Conservation (phyloP, 2,329 filamentous ascomycete genomes). For the Sclerotinia nivalis region DNA sequence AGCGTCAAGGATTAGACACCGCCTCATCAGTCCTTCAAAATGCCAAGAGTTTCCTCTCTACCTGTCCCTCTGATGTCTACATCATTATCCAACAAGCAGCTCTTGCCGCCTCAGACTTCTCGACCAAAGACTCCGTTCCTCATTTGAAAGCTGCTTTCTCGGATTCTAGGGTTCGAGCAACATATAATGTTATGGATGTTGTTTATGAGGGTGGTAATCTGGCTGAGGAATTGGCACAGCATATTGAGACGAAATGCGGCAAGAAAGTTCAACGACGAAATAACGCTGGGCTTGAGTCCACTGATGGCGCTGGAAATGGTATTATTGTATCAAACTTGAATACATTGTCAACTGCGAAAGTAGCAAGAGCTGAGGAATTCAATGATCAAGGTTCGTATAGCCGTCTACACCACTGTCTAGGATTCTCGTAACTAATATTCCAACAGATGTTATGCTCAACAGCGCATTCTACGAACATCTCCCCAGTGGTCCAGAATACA, state of each 20-base stretch:
- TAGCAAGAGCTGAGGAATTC: constrained; percentile 48
- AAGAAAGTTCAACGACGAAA: constrained; percentile 27
- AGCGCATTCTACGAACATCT: constrained; percentile 43
- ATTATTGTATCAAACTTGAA: background rate
- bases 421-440: background rate
- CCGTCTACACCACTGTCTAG: background rate
- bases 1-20: constrained; percentile 32
- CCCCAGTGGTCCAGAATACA: constrained; percentile 54
- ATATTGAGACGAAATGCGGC: constrained; percentile 51
- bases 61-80: constrained; percentile 75
- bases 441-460: constrained; percentile 34
- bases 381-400: constrained; percentile 49
- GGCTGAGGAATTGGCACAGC: constrained; percentile 45
- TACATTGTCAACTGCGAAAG: background rate
- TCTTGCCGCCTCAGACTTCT: constrained; percentile 69
- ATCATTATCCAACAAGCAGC: constrained; percentile 77
- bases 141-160: constrained; percentile 46
- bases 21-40: constrained; percentile 29
- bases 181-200: constrained; percentile 54
- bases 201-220: constrained; percentile 47
- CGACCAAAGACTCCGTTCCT: constrained; percentile 50
- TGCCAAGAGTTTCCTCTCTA: constrained; percentile 52
- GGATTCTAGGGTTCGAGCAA: constrained; percentile 29
- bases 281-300: constrained; percentile 44
- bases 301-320: constrained; percentile 42